These are phyloP conservation scores for Exophiala dermatitidis DNA, from an alignment of 2,329 filamentous ascomycete species.

Conservation along the genomic window DNA sequence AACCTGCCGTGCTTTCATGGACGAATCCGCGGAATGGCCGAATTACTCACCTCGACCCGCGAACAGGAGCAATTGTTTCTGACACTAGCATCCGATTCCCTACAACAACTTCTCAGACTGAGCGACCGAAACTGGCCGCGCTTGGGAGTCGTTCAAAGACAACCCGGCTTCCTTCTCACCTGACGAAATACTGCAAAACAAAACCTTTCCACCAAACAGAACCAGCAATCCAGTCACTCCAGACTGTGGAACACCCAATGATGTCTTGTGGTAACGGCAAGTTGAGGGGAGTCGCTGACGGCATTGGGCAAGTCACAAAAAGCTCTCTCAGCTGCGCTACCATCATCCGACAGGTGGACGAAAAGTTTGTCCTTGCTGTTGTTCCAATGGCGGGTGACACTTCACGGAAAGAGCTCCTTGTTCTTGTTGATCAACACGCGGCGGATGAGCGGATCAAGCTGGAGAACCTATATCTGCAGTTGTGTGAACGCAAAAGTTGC, in stretches of 20 bases:
- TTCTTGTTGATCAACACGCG: constrained; percentile 88
- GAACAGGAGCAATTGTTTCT: constrained; percentile 30
- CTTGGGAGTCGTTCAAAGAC: neutral
- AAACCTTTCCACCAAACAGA: neutral
- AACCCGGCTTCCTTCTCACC: neutral
- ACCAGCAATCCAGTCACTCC: neutral
- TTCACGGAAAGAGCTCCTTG: constrained; percentile 41
- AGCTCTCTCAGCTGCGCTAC: constrained; percentile 52
- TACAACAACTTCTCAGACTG: too few relatives aligned
- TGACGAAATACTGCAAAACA: neutral
- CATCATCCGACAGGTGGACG: constrained; percentile 76
- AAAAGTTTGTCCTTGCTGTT: constrained; percentile 68
- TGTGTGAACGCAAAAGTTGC: constrained; percentile 38
- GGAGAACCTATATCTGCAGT: constrained; percentile 60
- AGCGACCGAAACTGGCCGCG: too few relatives aligned
- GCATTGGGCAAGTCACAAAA: constrained; percentile 3
- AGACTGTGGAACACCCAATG: neutral
- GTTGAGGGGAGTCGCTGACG: neutral
- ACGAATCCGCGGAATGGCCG: constrained; percentile 50
- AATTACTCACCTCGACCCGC: constrained; percentile 40
- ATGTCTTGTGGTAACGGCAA: neutral
- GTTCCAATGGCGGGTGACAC: constrained; percentile 45
- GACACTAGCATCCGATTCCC: neutral
- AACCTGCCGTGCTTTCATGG: constrained; percentile 43
- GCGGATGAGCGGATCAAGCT: constrained; percentile 82